Evolutionary conservation across 139 green algal genomes (phyloP).

Genomic region (Chlamydomonas urium): DNA sequence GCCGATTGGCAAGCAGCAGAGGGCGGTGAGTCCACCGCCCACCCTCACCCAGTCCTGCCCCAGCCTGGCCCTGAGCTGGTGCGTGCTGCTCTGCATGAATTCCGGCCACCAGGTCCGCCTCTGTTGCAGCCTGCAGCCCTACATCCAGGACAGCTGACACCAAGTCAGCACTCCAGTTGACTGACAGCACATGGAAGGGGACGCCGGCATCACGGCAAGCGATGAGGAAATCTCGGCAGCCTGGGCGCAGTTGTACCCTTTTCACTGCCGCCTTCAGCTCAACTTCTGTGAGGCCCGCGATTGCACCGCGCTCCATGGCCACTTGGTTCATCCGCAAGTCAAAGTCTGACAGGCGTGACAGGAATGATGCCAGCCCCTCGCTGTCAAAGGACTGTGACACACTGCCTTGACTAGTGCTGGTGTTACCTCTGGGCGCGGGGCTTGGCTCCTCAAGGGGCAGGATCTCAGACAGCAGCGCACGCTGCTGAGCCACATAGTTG

Average conservation of each 20-base stretch:
- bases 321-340: constrained; percentile 65
- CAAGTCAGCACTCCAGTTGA: constrained; percentile 70
- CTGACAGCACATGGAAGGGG: constrained; percentile 58
- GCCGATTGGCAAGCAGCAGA: constrained; percentile 51
- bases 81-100: background rate
- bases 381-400: constrained; percentile 30
- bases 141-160: constrained; percentile 38
- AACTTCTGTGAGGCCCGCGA: constrained; percentile 27
- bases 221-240: constrained; percentile 40
- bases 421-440: too few species aligned
- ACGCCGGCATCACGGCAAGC: constrained; percentile 35
- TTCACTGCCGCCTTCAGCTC: constrained; percentile 28
- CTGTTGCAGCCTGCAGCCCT: background rate
- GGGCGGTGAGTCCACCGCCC: too few species aligned
- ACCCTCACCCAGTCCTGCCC: too few species aligned
- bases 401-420: too few species aligned
- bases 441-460: constrained; percentile 35
- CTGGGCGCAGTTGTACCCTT: constrained; percentile 39
- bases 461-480: constrained; percentile 37
- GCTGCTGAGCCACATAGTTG: constrained; percentile 42
- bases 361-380: constrained; percentile 42
- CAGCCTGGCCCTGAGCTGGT: background rate
- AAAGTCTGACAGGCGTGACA: constrained; percentile 65
- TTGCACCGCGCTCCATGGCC: constrained; percentile 54
- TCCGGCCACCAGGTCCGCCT: background rate